These are phyloP conservation scores for Cryptococcus sp. DNA, from an alignment of 1,284 basidiomycete species.

Conservation along the genomic window DNA sequence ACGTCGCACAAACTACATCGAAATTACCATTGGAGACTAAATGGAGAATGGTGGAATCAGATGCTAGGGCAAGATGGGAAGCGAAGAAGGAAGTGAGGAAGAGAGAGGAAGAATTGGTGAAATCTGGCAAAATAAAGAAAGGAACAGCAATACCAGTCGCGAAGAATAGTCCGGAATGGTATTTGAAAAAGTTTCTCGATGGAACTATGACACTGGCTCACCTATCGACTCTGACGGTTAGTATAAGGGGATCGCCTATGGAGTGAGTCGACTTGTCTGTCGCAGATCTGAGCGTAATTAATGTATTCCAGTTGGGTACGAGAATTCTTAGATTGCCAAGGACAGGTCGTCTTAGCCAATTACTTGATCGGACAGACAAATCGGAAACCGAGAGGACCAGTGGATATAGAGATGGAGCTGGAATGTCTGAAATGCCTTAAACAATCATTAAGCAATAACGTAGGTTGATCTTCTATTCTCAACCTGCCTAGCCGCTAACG, in stretches of 20 bases:
- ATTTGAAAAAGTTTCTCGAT: slow-evolving; percentile 35
- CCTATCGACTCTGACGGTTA: slow-evolving; percentile 31
- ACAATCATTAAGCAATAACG: slow-evolving; percentile 73
- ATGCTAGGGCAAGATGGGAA: slow-evolving; percentile 74
- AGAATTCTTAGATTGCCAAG: slow-evolving; percentile 71
- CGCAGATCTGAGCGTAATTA: slow-evolving; percentile 46
- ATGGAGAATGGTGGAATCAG: slow-evolving; percentile 85
- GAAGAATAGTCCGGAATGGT: slow-evolving; percentile 69
- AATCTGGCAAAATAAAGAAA: slow-evolving; percentile 50
- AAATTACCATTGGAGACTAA: slow-evolving; percentile 74
- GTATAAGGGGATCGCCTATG: slow-evolving; percentile 70
- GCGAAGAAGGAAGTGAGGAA: slow-evolving; percentile 61
- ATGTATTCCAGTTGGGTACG: slow-evolving; percentile 58
- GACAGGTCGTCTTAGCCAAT: slow-evolving; percentile 79
- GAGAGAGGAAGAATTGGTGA: slow-evolving; percentile 54
- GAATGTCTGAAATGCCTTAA: slow-evolving; percentile 86
- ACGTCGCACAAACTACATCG: slow-evolving; percentile 20
- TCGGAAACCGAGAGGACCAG: slow-evolving; percentile 57
- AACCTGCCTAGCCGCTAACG: slow-evolving; percentile 4
- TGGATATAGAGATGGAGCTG: slow-evolving; percentile 71
- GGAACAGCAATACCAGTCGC: slow-evolving; percentile 38
- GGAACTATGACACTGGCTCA: slow-evolving; percentile 31
- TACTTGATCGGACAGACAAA: slow-evolving; percentile 57
- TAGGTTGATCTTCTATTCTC: slow-evolving; percentile 43
- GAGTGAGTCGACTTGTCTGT: slow-evolving; percentile 54